Evolutionary conservation across 352 stramenopile genomes (phyloP), one percentile per base, ranked within the genome.

Genomic region (Pythium periplocum): DNA sequence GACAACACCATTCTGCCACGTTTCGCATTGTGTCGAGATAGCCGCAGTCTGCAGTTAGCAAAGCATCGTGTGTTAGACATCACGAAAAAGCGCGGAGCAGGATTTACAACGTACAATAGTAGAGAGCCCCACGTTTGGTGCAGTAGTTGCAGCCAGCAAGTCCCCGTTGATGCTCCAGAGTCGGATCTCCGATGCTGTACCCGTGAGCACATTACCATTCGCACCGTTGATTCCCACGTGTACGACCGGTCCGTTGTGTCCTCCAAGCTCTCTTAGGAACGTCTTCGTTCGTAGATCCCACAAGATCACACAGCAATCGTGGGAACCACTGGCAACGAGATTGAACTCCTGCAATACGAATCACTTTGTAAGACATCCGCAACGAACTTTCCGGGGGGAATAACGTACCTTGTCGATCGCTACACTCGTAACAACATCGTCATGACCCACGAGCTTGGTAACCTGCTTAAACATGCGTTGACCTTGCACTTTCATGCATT

Each of bases 101-200:
- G 17, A 11, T 38, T 1, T 9, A 32, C 12, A 0, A 62, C 59
- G 12, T 82, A 92, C 81, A 43, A 90, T 81, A 10, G 58, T 40
- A 43, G 63, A 62, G 11, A 92, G 66, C 4, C 78, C 77, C 32
- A 83, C 71, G 1, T 55, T 12, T 48, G 64, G 37, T 7, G 75
- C 51, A 7, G 51, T 73, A 1, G 72, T 78, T n/a, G 66, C 68
- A 4, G 78, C 79, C 4, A 92, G 59, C 5, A 92, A 59, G 47
- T 92, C 82, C 1, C 82, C 82, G 32, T 92, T 92, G 45, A 92
- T 80, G 55, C 78, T 89, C 82, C 82, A 92, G 2, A 90, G 41
- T 3, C 82, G 78, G 5, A 92, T 10, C 45, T 92, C 78, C 0
- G 61, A 58, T 4, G 51, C 45, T 3, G 82, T 83, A 4, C 68